These are phyloP conservation scores for Dioszegia crocea DNA, from an alignment of 768 basidiomycete genomes.

Conservation along the genomic window DNA sequence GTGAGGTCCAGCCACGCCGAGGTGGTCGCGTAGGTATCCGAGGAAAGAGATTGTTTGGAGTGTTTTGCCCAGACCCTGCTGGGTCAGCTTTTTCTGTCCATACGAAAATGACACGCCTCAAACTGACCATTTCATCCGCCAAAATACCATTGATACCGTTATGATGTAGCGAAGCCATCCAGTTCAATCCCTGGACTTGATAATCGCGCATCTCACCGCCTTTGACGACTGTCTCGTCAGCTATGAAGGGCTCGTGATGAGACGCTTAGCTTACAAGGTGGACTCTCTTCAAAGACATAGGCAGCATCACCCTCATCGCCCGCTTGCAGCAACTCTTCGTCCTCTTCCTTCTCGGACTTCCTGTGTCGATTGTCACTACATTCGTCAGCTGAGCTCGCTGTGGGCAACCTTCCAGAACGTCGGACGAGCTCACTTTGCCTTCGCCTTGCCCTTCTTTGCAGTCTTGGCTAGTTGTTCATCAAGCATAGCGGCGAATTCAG, in stretches of 20 bases:
- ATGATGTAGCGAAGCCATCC: constrained; percentile 94
- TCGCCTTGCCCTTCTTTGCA: constrained; percentile 80
- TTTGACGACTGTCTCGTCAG: constrained; percentile 62
- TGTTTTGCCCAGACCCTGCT: constrained; percentile 92
- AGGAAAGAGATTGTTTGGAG: constrained; percentile 97
- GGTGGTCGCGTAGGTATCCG: constrained; percentile 84
- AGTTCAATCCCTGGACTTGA: constrained; percentile 91
- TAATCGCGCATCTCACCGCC: constrained; percentile 84
- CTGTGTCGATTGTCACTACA: constrained; percentile 76
- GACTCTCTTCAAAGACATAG: constrained; percentile 90
- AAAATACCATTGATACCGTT: constrained; percentile 96
- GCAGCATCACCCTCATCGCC: constrained; percentile 86
- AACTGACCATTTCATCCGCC: constrained; percentile 86
- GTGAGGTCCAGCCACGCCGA: constrained; percentile 72
- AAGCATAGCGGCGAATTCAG: constrained; percentile 83
- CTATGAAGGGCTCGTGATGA: neutral
- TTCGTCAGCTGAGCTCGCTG: neutral
- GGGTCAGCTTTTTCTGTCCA: no score
- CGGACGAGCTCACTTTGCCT: constrained; percentile 60
- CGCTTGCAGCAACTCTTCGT: constrained; percentile 87
- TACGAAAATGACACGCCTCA: no score
- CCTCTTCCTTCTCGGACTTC: constrained; percentile 97
- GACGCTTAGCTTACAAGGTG: constrained; percentile 61
- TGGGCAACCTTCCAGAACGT: neutral
- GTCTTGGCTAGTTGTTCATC: constrained; percentile 61